Base-by-base conservation (phyloP, 805 yeast genomes). In the Candida maris region DNA sequence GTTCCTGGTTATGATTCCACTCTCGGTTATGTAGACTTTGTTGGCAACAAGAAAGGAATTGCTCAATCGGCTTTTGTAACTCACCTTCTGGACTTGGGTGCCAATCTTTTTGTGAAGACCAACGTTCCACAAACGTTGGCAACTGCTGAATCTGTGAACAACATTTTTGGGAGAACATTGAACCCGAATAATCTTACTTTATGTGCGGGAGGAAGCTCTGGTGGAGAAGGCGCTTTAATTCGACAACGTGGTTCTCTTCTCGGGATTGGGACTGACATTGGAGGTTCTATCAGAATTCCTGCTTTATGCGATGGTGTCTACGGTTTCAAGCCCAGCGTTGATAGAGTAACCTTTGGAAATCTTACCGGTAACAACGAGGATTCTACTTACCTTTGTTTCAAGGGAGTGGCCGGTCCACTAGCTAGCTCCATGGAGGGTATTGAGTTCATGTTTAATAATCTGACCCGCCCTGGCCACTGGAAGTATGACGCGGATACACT, bases 191-290 rank as follows among this genome's bases (percentile, higher is more conserved):
- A 77, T 43, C 58, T 73, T 30, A 55, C 64, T 18, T 62, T 76
- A 39, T 66, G 77, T 12, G 68, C 77, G 4, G 82, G 83, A 39
- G 83, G 83, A 7, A 71, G 78, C 2, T 71, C 79, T 5, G 77
- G 79, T 14, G 83, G 83, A 30, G 83, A 77, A 54, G 79, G 80
- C 35, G 72, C 81, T 0, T 49, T 75, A 34, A 65, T 75, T 27
- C 76, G 70, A 1, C 62, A 70, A 52, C 69, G 67, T 32, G 82
- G 77, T 5, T 70, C 79, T 9, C 67, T 72, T 1, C 44, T 77
- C 26, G 85, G 82, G 4, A 58, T 75, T 29, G 82, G 82, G 6
- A 70, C 79, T 10, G 83, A 77, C 48, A 73, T 77, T 40, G 83
- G 82, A 36, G 83, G 83, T 0, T 68, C 77, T 15, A 68, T 78